Evolutionary conservation across 2,329 filamentous ascomycete genomes (phyloP).

Genomic region (Aureobasidium sp.): DNA sequence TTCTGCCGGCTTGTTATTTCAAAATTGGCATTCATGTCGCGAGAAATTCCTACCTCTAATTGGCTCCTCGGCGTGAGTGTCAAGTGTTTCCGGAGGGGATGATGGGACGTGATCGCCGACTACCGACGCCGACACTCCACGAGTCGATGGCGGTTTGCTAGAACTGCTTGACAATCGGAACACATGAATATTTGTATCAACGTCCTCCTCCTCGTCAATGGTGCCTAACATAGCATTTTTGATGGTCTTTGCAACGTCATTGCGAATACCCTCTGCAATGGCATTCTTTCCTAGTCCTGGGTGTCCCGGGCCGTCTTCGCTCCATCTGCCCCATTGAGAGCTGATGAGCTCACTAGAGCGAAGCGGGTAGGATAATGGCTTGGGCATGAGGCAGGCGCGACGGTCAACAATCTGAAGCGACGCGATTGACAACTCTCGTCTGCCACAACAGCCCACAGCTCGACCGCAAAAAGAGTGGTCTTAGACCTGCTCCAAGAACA

Average conservation of each 20-base stretch:
- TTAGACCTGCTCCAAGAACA: not conserved
- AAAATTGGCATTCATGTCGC: not conserved
- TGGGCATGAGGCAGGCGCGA: not conserved
- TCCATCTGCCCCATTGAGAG: not conserved
- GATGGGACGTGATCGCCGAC: not conserved
- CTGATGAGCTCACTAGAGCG: not conserved
- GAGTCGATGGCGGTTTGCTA: not conserved
- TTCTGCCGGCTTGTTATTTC: not conserved
- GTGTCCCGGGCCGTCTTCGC: not conserved
- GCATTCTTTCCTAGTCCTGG: too few relatives aligned
- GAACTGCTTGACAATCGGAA: not conserved
- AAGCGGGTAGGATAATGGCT: not conserved
- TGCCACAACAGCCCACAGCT: too few relatives aligned
- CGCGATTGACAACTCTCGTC: not conserved
- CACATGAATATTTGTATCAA: too few relatives aligned
- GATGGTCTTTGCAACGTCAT: not conserved
- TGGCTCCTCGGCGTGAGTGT: not conserved
- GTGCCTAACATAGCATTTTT: not conserved
- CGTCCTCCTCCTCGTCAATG: not conserved
- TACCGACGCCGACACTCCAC: not conserved
- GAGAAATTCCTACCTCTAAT: not conserved
- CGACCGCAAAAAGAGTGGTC: not conserved
- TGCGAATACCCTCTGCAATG: not conserved
- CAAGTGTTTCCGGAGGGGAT: not conserved
- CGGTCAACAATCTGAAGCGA: not conserved